phyloP scores from a whole-genome alignment of 2,329 filamentous ascomycete species.

The Graphiopsis chlorocephala region DNA sequence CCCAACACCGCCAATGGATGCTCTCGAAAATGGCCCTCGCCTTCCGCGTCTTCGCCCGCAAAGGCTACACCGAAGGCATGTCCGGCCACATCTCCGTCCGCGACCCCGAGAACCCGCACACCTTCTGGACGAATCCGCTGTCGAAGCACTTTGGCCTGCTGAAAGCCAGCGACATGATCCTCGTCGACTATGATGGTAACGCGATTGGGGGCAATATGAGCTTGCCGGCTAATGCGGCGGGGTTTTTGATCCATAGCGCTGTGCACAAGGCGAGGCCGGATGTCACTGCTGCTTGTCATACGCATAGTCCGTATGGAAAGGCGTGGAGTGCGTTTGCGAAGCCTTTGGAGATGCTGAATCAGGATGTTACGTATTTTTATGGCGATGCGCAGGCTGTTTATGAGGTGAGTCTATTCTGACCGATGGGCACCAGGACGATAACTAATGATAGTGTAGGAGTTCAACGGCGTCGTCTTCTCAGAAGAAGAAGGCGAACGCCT shows the following conservation, averaged over 20 bases:
- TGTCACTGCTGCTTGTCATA: constrained; percentile 69
- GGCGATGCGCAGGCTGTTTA: constrained; percentile 63
- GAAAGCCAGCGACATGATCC: constrained; percentile 64
- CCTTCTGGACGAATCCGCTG: constrained; percentile 69
- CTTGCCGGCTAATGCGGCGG: constrained; percentile 63
- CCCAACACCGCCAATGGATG: constrained; percentile 61
- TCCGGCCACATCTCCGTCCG: constrained; percentile 66
- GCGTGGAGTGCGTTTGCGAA: constrained; percentile 66
- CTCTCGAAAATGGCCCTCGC: constrained; percentile 63
- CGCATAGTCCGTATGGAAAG: constrained; percentile 64
- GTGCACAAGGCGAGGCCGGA: constrained; percentile 66
- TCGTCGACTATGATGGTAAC: constrained; percentile 61
- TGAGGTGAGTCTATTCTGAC: constrained; percentile 20
- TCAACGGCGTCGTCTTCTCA: constrained; percentile 62
- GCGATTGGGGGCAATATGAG: constrained; percentile 61
- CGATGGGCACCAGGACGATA: neutral
- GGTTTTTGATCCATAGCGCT: constrained; percentile 68
- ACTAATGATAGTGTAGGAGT: constrained; percentile 42
- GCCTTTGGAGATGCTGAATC: constrained; percentile 68
- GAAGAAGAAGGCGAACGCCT: constrained; percentile 64
- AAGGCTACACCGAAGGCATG: constrained; percentile 67
- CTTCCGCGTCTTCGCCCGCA: constrained; percentile 65
- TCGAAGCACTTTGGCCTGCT: constrained; percentile 64
- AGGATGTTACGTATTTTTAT: constrained; percentile 65
- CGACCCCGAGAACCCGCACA: constrained; percentile 60